These are phyloP conservation scores for Papiliotrema laurentii DNA, from an alignment of 1,284 basidiomycete species.

Conservation along the genomic window DNA sequence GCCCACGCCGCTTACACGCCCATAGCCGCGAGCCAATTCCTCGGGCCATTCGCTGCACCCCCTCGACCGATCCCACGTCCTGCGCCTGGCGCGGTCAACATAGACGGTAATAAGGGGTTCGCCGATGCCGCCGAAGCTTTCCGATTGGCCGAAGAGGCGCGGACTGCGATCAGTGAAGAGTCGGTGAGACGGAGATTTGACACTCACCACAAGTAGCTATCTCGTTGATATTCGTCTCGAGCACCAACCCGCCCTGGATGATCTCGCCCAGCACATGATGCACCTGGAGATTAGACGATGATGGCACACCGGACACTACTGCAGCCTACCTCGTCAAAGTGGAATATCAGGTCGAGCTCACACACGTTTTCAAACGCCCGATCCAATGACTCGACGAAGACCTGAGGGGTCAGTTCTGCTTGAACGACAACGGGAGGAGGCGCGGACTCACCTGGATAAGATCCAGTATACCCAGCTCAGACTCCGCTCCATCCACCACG, in stretches of 20 bases:
- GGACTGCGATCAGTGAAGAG: slow-evolving; percentile 17
- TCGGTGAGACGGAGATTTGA: background rate
- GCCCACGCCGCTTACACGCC: too few relatives aligned
- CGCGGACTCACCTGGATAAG: slow-evolving; percentile 80
- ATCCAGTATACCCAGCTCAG: slow-evolving; percentile 92
- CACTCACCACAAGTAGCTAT: slow-evolving; percentile 69
- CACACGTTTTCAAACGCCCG: slow-evolving; percentile 97
- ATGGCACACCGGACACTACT: background rate
- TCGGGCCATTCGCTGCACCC: slow-evolving; percentile 32
- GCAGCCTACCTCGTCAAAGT: slow-evolving; percentile 91
- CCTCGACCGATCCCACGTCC: slow-evolving; percentile 16
- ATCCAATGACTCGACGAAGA: slow-evolving; percentile 95
- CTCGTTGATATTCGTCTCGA: slow-evolving; percentile 96
- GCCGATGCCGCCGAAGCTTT: slow-evolving; percentile 40
- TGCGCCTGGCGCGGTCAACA: slow-evolving; percentile 24
- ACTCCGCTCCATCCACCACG: slow-evolving; percentile 90
- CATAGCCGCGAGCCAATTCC: slow-evolving; percentile 41
- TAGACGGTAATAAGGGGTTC: slow-evolving; percentile 40
- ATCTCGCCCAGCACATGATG: slow-evolving; percentile 93
- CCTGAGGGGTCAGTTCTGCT: slow-evolving; percentile 50
- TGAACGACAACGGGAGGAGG: too few relatives aligned
- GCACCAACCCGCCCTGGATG: slow-evolving; percentile 91
- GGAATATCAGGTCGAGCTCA: slow-evolving; percentile 96
- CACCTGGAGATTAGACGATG: slow-evolving; percentile 54
- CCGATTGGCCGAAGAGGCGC: slow-evolving; percentile 33